Conservation (phyloP, 768 basidiomycete species). For the Boletellus ananiceps region DNA sequence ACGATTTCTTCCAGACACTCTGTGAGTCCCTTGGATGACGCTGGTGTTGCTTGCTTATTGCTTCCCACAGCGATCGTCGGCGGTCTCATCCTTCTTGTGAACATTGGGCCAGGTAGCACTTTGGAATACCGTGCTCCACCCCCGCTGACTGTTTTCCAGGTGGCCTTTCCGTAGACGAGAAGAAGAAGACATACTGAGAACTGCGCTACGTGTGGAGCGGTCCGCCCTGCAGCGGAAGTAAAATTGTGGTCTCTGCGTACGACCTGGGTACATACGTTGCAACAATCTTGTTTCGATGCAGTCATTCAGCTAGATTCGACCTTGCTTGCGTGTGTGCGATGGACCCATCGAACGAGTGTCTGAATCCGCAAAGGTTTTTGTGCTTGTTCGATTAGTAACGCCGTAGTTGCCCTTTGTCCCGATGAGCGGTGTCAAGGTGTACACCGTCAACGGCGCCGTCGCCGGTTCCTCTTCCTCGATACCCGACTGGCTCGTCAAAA, state of each 20-base stretch:
- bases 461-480: constrained; percentile 85
- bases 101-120: constrained; percentile 86
- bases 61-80: constrained; percentile 76
- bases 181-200: constrained; percentile 87
- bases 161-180: constrained; percentile 96
- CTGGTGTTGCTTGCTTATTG: constrained; percentile 5
- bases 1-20: constrained; percentile 98
- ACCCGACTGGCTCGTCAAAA: constrained; percentile 89
- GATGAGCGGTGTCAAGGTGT: constrained; percentile 65
- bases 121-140: background rate
- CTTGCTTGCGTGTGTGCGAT: no score
- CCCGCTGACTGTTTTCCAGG: constrained; percentile 39
- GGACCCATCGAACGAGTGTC: no score
- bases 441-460: constrained; percentile 92
- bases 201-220: background rate
- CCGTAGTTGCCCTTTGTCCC: background rate
- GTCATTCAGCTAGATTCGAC: background rate
- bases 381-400: constrained; percentile 11
- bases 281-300: constrained; percentile 14
- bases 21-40: constrained; percentile 36
- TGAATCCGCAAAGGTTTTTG: no score
- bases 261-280: constrained; percentile 18
- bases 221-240: constrained; percentile 5
- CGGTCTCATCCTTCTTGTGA: constrained; percentile 93
- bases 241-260: constrained; percentile 3